Base-by-base conservation (phyloP, 768 basidiomycete species). In the Lentinula sp. region DNA sequence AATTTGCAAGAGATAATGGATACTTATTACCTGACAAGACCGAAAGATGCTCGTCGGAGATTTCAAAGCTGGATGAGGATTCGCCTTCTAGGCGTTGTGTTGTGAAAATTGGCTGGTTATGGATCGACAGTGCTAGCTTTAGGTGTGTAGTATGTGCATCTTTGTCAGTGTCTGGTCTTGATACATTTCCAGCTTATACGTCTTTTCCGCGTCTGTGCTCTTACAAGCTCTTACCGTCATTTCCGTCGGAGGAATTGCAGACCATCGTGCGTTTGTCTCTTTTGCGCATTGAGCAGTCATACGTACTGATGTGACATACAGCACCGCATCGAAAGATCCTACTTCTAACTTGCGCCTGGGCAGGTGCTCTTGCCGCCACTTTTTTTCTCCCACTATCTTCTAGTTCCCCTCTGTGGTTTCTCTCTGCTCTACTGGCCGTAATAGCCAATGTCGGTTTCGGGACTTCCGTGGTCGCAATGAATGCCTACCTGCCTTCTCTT, bases 211-310 rank as follows among this genome's bases (percentile, higher is more conserved):
- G 13, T 93, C 91, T 0, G 95, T 98, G 0, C 88, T 89, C 0
- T 72, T 96, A 0, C 95, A 98, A 70, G 95, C 95, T 0, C 67
- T 98, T n/a, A 92, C 89, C 0, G 94, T 99, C 42, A 94, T 99
- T 59, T 95, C 95, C 5, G 91, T 97, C 81, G 93, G 93, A 6
- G 86, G 86, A 15, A 86, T 96, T 59, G 96, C 95, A 1, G 93
- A 98, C 73, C 85, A 91, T 63, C 86, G 94, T 95, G 66, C 61
- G 90, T 79, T 46, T 36, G 45, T 37, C 23, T 55, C 35, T 20
- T 46, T 15, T 41, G n/a, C 15, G 33, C 42, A 10, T 28, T 13
- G 13, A 58, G 15, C 12, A 64, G 39, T 46, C 52, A 33, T 43
- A 46, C 52, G 32, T 43, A 46, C 45, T 62, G 28, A 64, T 49